Evolutionary conservation across 345 rosid genomes (phyloP), one percentile per base, ranked within the genome.

Genomic region (Ceriops zippeliana): DNA sequence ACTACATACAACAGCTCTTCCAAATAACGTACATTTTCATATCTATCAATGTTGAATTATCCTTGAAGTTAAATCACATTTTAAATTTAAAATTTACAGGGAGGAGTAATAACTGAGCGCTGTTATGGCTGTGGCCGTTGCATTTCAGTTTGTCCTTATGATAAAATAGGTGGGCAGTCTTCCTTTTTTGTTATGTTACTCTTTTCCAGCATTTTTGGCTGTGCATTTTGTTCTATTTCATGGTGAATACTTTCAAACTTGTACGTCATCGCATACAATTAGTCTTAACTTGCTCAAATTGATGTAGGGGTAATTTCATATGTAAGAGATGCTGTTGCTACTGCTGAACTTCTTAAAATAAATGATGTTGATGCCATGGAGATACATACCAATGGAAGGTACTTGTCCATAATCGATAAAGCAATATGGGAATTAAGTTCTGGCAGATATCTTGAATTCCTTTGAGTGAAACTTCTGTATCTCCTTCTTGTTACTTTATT

Each of bases 51-150:
- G 21, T 8, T 66, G 17, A 42, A 13, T 42, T 42, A 42, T 11
- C 19, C 19, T 42, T 42, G 16, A 42, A 11, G 1, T 42, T 16
- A 42, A 42, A 42, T 42, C 49, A 42, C 19, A 13, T 42, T 42
- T 42, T 42, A 15, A 42, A 42, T 42, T 56, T 2, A 7, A 30
- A 47, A 65, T 53, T 21, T 67, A 74, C 82, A 83, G 81, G 80
- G 84, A 17, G 86, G 89, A 58, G 88, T 86, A 20, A 70, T 84
- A 61, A 81, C 82, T 13, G 91, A 86, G 65, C 82, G 87, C 26
- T 84, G 87, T 68, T 84, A 81, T 73, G 88, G 90, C 26, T 86
- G 90, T 52, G 90, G 88, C 24, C 85, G 86, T 57, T 86, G 91
- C 80, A 77, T 81, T 69, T 88, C 88, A 5, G 70, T 81, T 49